phyloP scores from a whole-genome alignment of 768 basidiomycete genomes.

The Lepiota subincarnata region DNA sequence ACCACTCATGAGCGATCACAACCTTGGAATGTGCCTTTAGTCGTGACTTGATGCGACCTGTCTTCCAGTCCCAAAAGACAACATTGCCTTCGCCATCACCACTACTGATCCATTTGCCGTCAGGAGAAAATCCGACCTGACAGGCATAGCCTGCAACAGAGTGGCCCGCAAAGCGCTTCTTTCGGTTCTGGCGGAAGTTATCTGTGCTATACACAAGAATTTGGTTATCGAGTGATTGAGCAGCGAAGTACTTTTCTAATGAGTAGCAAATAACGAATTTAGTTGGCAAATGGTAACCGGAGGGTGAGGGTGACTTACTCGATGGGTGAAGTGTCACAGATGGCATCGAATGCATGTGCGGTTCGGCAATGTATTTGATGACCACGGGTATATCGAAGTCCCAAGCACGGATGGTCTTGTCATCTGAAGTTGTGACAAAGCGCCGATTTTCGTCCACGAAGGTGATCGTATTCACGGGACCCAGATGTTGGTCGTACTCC shows the following conservation, averaged over 20 bases:
- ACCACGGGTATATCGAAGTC: slow-evolving; percentile 99
- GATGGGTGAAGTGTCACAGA: slow-evolving; percentile 94
- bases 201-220: slow-evolving; percentile 97
- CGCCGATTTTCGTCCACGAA: slow-evolving; percentile 98
- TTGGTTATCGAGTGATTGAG: slow-evolving; percentile 97
- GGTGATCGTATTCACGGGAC: slow-evolving; percentile 97
- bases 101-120: slow-evolving; percentile 97
- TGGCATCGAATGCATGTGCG: slow-evolving; percentile 99
- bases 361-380: slow-evolving; percentile 99
- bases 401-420: slow-evolving; percentile 99
- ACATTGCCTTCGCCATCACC: slow-evolving; percentile 94
- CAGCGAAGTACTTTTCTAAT: slow-evolving; percentile 91
- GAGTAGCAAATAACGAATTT: slow-evolving; percentile 5
- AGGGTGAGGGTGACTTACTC: slow-evolving; percentile 52
- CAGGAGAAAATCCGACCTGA: slow-evolving; percentile 95
- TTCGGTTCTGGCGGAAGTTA: slow-evolving; percentile 97
- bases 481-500: slow-evolving; percentile 98
- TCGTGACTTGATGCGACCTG: slow-evolving; percentile 89
- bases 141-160: slow-evolving; percentile 97
- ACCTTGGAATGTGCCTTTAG: slow-evolving; percentile 90
- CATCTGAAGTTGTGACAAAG: slow-evolving; percentile 97
- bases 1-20: slow-evolving; percentile 97
- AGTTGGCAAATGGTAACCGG: slow-evolving; percentile 1
- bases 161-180: slow-evolving; percentile 97
- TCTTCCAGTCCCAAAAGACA: slow-evolving; percentile 99